Evolutionary conservation across 2,329 filamentous ascomycete species (phyloP).

Genomic region (Talaromyces piceae): DNA sequence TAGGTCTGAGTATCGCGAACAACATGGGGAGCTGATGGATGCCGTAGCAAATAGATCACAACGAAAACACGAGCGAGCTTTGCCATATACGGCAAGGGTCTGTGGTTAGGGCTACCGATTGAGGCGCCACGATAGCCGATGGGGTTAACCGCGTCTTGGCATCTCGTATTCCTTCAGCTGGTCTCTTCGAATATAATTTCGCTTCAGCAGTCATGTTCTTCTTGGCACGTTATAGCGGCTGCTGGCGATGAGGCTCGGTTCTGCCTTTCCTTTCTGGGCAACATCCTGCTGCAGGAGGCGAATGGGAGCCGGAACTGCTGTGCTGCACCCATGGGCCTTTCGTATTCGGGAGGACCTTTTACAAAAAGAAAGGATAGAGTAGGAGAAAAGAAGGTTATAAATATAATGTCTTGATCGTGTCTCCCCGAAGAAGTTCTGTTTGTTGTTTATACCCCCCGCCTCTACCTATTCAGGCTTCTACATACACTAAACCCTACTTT

Average conservation of each 20-base stretch:
- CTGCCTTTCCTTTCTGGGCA: not conserved
- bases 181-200: not conserved
- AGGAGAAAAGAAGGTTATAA: not conserved
- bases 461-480: not conserved
- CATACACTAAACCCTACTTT: not conserved
- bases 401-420: not conserved
- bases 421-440: not conserved
- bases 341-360: not conserved
- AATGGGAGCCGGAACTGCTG: not conserved
- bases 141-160: not conserved
- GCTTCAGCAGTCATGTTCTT: not conserved
- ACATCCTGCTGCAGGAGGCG: not conserved
- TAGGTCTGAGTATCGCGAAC: not conserved
- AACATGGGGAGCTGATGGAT: not conserved
- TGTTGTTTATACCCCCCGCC: not conserved
- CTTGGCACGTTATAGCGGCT: not conserved
- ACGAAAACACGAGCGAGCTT: not conserved
- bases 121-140: not conserved
- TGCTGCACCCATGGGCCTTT: not conserved
- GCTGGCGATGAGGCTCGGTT: not conserved
- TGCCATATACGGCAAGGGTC: not conserved
- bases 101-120: not conserved
- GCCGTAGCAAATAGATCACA: slow-evolving; percentile 4
- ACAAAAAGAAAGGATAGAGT: not conserved
- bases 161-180: slow-evolving; percentile 3